Percentiles rank a stretch among this genome's conserved stretches.
Evolutionary conservation across 768 basidiomycete species (phyloP).

Genomic region (Hygrocybe punicea): DNA sequence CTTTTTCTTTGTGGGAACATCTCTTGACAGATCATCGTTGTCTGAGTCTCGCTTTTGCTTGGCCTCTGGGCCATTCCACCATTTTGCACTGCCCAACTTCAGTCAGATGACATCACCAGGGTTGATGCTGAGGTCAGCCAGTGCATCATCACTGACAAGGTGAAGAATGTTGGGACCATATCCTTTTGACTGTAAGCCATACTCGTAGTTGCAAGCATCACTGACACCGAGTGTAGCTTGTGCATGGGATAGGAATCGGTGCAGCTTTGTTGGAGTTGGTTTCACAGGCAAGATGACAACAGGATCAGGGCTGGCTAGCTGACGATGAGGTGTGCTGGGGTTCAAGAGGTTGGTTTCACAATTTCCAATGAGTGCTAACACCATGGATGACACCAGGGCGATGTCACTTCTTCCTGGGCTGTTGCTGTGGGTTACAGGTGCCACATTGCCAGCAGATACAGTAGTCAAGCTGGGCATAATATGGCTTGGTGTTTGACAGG

Average conservation of each 20-base stretch:
- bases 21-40: neutral
- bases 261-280: slow-evolving; percentile 8
- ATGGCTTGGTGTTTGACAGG: neutral
- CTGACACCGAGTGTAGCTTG: slow-evolving; percentile 1
- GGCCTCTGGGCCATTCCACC: slow-evolving; percentile 13
- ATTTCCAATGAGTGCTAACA: neutral
- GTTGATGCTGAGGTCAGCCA: neutral
- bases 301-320: neutral
- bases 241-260: slow-evolving; percentile 7
- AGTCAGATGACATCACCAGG: slow-evolving; percentile 9
- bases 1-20: neutral
- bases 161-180: slow-evolving; percentile 13
- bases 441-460: neutral
- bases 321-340: neutral
- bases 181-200: neutral
- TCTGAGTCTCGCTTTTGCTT: slow-evolving; percentile 1
- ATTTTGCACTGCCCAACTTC: slow-evolving; percentile 7
- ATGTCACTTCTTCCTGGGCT: neutral
- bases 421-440: neutral
- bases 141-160: neutral
- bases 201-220: neutral
- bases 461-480: neutral
- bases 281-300: neutral
- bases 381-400: neutral
- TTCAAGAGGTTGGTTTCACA: neutral